A percentile compares a stretch with the other conserved stretches of the same genome.
These are phyloP conservation scores for Gryganskiella cystojenkinii DNA, from an alignment of 192 early-diverging fungal genomes.

Conservation along the genomic window DNA sequence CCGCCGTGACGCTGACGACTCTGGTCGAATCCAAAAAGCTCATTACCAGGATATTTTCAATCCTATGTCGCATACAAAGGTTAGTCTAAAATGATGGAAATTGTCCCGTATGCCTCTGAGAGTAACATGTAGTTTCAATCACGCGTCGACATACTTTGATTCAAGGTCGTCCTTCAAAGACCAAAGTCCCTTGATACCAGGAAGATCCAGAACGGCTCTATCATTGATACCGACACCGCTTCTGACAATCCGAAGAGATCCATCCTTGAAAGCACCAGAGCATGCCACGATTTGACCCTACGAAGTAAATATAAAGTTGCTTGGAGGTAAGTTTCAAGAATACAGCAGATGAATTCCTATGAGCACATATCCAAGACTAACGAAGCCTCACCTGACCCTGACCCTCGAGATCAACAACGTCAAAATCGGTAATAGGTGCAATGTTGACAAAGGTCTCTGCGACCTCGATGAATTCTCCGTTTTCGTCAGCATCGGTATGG, in stretches of 20 bases:
- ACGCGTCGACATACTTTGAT: conserved; percentile 55
- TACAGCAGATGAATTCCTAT: too few relatives aligned
- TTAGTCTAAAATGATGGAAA: not conserved
- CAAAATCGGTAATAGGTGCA: conserved; percentile 89
- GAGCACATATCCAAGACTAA: too few relatives aligned
- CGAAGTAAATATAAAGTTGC: conserved; percentile 14
- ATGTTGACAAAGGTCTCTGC: conserved; percentile 76
- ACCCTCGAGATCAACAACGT: conserved; percentile 80
- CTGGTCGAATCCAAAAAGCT: conserved; percentile 75
- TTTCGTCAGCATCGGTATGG: conserved; percentile 53
- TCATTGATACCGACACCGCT: conserved; percentile 91
- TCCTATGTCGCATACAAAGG: conserved; percentile 49
- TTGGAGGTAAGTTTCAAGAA: too few relatives aligned
- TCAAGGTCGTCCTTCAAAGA: conserved; percentile 62
- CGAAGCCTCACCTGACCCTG: conserved; percentile 61
- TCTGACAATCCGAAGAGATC: conserved; percentile 83
- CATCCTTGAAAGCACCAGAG: conserved; percentile 79
- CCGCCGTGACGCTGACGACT: conserved; percentile 55
- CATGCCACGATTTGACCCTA: conserved; percentile 87
- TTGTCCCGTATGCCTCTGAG: not conserved
- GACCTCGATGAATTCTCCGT: conserved; percentile 65
- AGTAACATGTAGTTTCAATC: not conserved
- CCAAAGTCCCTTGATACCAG: conserved; percentile 82
- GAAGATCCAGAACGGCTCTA: conserved; percentile 64
- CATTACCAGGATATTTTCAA: conserved; percentile 61